These are phyloP conservation scores for Salix caprea DNA, from an alignment of 345 rosid genomes.

Conservation along the genomic window DNA sequence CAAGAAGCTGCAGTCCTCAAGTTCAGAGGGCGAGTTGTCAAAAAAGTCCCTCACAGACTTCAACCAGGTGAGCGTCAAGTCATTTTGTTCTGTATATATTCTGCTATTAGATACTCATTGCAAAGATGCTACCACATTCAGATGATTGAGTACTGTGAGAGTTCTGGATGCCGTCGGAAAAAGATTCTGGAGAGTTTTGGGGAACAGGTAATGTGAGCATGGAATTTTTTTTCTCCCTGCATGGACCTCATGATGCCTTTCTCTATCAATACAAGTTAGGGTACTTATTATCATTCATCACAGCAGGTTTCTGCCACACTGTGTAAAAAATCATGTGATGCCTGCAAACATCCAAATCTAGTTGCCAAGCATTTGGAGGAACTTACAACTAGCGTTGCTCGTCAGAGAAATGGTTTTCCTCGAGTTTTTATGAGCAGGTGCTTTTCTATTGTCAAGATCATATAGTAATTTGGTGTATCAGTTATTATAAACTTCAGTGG, in stretches of 20 bases:
- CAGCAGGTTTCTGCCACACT: constrained; percentile 54
- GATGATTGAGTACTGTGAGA: constrained; percentile 89
- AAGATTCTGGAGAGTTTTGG: constrained; percentile 88
- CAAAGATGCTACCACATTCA: constrained; percentile 20
- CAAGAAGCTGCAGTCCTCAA: constrained; percentile 53
- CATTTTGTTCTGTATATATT: not conserved
- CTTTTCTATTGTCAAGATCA: not conserved
- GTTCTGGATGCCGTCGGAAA: constrained; percentile 87
- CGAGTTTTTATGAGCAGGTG: constrained; percentile 60
- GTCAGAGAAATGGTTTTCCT: constrained; percentile 54
- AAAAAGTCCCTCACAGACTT: constrained; percentile 66
- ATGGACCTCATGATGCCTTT: not conserved
- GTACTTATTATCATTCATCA: not conserved
- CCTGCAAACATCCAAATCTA: constrained; percentile 72
- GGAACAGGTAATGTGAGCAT: constrained; percentile 53
- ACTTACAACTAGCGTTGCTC: constrained; percentile 41
- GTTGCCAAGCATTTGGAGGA: constrained; percentile 62
- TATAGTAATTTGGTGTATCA: not conserved
- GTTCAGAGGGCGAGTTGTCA: constrained; percentile 37
- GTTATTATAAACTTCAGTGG: not conserved
- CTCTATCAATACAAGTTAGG: constrained; percentile 5
- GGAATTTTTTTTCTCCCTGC: not conserved
- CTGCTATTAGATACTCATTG: constrained; percentile 12
- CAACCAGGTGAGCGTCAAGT: constrained; percentile 47
- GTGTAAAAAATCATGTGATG: constrained; percentile 79